Base-by-base conservation (phyloP, 148 eudicot species). In the Spergularia bocconei region DNA sequence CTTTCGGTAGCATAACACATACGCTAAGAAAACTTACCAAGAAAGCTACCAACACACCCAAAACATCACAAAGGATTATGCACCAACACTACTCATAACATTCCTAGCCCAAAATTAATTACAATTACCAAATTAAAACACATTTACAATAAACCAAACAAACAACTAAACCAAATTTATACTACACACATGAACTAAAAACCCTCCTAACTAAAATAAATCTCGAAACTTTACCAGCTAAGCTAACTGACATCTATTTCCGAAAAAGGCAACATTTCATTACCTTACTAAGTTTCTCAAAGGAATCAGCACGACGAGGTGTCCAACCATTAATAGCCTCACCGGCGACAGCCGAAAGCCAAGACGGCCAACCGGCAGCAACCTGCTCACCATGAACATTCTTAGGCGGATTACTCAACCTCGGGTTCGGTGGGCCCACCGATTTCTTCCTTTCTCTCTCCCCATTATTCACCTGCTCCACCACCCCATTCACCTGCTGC, bases 311-410 rank as follows among this genome's bases (percentile, higher is more conserved):
- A 47, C 97, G 88, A 29, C 98, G 83, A 29, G 98, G 97, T 74
- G 91, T 76, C 98, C 98, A 94, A 13, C 98, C 98, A 73, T 94
- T 88, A 69, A 94, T 85, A 5, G 96, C 98, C 79, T 94, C 98
- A 48, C 89, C 97, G 1, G 90, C 89, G 78, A 88, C 93, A 15
- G 88, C 90, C 0, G 97, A 90, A 15, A 94, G 88, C 98, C 98
- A 93, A 75, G 92, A 77, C 4, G 98, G 98, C 98, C 98, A 93
- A 36, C 97, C 98, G 67, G 98, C 98, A 11, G 98, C 97, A 36
- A 93, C 98, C 82, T 90, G 98, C 78, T 93, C 98, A 39, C 98
- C 98, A 56, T 84, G 87, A 20, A 81, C 75, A 75, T 85, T 75
- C 82, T 90, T 93, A 5, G 88, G 83, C 33, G 84, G 90, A 79